Base-by-base conservation (phyloP, 805 yeast genomes). In the Isabelozyma heimii region DNA sequence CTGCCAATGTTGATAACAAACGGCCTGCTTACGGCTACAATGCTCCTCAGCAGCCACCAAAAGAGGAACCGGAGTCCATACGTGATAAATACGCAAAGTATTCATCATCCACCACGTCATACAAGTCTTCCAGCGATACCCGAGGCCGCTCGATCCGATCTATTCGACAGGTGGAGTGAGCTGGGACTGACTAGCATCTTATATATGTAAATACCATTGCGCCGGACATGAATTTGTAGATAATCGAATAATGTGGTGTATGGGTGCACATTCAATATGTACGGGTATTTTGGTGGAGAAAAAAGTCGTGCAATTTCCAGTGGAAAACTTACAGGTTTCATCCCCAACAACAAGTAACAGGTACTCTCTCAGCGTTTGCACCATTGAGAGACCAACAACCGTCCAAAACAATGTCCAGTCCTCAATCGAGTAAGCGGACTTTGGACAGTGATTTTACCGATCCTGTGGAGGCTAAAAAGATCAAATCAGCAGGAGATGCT, bases 11-110 rank as follows among this genome's bases (percentile, higher is more conserved):
- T 14, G 47, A 39, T 7, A 45, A 40, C 13, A 24, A 41, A 39
- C 15, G 30, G n/a, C 39, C 43, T 2, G 15, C 40, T 28, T 38
- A 43, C 33, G 20, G 41, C 26, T 46, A 42, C 38, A 45, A 46
- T 5, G 24, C 53, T 13, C 35, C 35, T 10, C 35, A 30, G 35
- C 35, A 3, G 35, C 35, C 10, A 10, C n/a, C 35, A 30, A 35
- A 47, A 42, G 30, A 33, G 27, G 40, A 41, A 7, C 52, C 49
- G 26, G 50, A 49, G 20, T 47, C 55, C 27, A 52, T 59, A 13
- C 54, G 56, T 39, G 65, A 61, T 41, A 59, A 55, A 40, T 60
- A 61, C 46, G 65, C 63, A 10, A 58, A 60, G 42, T 61, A 61
- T 27, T 51, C 49, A 16, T 44, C 46, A 10, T 43, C 49, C 13